These are phyloP conservation scores for Yamadazyma aaseri DNA, from an alignment of 1,139 yeast species.

Conservation along the genomic window DNA sequence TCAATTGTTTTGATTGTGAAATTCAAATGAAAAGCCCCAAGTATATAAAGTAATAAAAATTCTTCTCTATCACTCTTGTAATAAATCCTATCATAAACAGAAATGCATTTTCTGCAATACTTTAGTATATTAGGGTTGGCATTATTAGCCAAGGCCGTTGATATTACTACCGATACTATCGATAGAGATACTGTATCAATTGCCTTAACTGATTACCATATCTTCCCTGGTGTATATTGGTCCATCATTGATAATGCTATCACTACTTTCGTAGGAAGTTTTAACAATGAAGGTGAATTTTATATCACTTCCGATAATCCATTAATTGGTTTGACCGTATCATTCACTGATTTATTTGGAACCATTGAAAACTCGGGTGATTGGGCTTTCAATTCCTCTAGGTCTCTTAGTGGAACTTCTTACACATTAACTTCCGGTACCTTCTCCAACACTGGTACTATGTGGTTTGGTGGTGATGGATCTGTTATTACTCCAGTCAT, in stretches of 20 bases:
- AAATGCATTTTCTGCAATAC: not conserved
- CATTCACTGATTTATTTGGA: slow-evolving; percentile 11
- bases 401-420: slow-evolving; percentile 18
- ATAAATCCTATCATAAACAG: no score
- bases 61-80: no score
- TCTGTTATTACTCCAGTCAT: slow-evolving; percentile 19
- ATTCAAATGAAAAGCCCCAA: no score
- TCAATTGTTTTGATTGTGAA: no score
- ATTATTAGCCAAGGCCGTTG: slow-evolving; percentile 6
- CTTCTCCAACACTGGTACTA: slow-evolving; percentile 28
- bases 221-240: slow-evolving; percentile 25
- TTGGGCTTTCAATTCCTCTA: slow-evolving; percentile 22
- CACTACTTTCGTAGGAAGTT: slow-evolving; percentile 22
- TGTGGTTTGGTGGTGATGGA: slow-evolving; percentile 28
- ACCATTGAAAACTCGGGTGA: slow-evolving; percentile 23
- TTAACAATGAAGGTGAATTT: slow-evolving; percentile 24
- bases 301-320: slow-evolving; percentile 17
- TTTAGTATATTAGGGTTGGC: not conserved
- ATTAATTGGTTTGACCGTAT: slow-evolving; percentile 13
- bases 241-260: slow-evolving; percentile 30
- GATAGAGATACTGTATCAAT: slow-evolving; percentile 9
- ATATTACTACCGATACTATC: slow-evolving; percentile 8
- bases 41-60: no score
- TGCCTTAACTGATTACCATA: slow-evolving; percentile 7
- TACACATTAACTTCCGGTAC: slow-evolving; percentile 20